phyloP scores from a whole-genome alignment of 2,329 filamentous ascomycete species.

The Aspergillus flavus region DNA sequence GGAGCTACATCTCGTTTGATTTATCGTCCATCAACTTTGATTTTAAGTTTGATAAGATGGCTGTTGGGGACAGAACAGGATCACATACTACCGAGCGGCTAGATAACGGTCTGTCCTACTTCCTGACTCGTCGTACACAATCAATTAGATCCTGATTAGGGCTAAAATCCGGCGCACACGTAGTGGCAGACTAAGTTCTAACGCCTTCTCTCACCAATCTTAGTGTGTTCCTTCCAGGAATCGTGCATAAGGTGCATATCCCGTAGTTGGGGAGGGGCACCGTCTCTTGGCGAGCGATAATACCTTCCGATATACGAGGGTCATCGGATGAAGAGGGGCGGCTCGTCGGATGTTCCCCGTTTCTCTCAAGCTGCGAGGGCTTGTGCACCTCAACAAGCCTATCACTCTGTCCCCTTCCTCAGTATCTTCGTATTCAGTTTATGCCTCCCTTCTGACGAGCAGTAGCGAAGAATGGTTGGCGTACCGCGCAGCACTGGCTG shows the following conservation, averaged over 20 bases:
- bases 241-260: not conserved
- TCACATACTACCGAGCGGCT: not conserved
- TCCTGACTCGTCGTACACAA: not conserved
- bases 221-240: slow-evolving; percentile 1
- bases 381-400: slow-evolving; percentile 5
- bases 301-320: not conserved
- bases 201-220: not conserved
- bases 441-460: not conserved
- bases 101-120: not conserved
- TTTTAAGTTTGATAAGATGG: not conserved
- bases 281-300: not conserved
- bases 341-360: slow-evolving; percentile 2
- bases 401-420: not conserved
- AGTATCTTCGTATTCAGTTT: not conserved
- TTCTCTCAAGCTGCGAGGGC: not conserved
- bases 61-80: not conserved
- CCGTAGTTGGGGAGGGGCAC: not conserved
- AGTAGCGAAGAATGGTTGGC: slow-evolving; percentile 19
- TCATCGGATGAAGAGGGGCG: not conserved
- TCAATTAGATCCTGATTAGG: not conserved
- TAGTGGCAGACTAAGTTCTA: not conserved
- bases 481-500: slow-evolving; percentile 27
- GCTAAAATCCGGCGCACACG: not conserved
- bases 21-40: not conserved
- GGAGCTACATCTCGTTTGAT: not conserved